These are phyloP conservation scores for Didymella sp. DNA, from an alignment of 2,329 filamentous ascomycete species.

Conservation along the genomic window DNA sequence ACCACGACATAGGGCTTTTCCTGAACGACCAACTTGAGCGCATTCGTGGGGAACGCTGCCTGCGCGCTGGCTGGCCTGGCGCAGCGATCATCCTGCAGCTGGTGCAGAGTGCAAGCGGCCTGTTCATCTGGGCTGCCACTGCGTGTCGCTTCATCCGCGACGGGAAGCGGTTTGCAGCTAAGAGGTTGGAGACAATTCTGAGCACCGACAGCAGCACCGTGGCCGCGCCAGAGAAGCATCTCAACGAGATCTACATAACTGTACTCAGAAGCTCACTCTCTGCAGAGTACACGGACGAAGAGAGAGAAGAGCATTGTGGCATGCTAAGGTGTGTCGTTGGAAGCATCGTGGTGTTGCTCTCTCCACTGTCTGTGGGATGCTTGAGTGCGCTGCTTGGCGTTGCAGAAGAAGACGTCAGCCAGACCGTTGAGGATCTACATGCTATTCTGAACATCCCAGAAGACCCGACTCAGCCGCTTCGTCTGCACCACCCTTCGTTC, in stretches of 20 bases:
- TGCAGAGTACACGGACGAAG: neutral
- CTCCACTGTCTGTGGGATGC: neutral
- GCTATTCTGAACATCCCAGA: neutral
- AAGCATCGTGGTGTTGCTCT: neutral
- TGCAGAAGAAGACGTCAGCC: neutral
- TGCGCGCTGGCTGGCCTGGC: slow-evolving; percentile 25
- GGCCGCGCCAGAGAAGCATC: neutral
- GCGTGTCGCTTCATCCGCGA: slow-evolving; percentile 31
- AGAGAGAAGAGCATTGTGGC: neutral
- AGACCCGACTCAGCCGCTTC: neutral
- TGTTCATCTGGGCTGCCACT: slow-evolving; percentile 49
- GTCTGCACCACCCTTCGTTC: slow-evolving; percentile 1
- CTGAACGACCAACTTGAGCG: slow-evolving; percentile 16
- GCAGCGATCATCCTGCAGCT: slow-evolving; percentile 26
- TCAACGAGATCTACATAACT: neutral
- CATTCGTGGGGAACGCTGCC: slow-evolving; percentile 1
- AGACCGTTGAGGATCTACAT: neutral
- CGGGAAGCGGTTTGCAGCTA: neutral
- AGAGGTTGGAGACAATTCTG: neutral
- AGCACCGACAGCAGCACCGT: neutral
- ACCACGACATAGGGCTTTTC: slow-evolving; percentile 27
- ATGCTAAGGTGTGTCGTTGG: neutral
- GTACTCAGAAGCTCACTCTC: neutral
- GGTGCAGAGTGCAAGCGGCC: slow-evolving; percentile 34
- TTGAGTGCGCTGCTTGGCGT: neutral